Percentiles rank a stretch among this genome's conserved stretches.
Conservation (phyloP, 306 rosid species). For the Herpetospermum pedunculosum region DNA sequence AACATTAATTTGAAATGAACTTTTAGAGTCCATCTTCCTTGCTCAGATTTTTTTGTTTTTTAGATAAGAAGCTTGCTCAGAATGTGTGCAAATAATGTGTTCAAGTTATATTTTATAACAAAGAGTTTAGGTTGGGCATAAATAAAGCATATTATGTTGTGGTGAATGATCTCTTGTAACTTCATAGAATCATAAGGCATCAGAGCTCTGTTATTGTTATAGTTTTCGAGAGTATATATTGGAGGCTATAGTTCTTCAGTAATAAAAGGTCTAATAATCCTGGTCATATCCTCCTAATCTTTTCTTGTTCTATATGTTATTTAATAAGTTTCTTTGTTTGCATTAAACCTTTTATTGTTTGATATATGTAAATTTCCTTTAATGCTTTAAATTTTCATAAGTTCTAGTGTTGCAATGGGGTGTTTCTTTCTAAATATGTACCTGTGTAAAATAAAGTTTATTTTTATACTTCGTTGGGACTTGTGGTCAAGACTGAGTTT, state of each 20-base stretch:
- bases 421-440: too few species aligned
- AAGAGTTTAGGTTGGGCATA: background rate
- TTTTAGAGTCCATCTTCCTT: background rate
- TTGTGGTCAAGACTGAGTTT: background rate
- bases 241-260: too few species aligned
- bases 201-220: background rate
- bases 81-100: background rate
- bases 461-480: background rate
- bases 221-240: background rate
- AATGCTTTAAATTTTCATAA: background rate
- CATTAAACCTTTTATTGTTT: background rate
- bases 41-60: too few species aligned
- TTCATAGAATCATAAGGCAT: background rate
- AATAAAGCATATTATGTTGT: background rate
- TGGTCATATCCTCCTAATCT: too few species aligned
- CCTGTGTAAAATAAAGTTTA: background rate
- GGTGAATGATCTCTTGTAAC: background rate
- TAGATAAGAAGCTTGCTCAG: too few species aligned
- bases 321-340: too few species aligned
- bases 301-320: too few species aligned
- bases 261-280: too few species aligned
- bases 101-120: background rate
- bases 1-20: background rate
- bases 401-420: background rate
- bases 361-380: background rate